Conservation (phyloP, 805 yeast genomes). For the Wickerhamomyces ciferrii region DNA sequence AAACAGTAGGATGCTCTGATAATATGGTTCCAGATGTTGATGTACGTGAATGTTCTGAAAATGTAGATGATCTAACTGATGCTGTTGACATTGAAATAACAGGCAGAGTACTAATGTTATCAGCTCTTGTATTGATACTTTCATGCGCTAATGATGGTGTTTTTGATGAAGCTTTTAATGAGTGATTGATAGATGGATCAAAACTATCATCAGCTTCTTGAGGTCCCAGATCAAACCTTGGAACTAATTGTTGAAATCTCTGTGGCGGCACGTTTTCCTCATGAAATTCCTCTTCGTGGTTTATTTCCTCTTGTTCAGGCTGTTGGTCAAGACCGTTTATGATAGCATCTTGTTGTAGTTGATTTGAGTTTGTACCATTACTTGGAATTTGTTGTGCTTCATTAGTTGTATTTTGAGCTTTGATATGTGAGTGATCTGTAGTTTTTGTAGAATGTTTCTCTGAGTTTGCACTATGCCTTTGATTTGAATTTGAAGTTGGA, state of each 20-base stretch:
- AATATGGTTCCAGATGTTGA: slow-evolving; percentile 30
- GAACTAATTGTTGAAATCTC: not conserved
- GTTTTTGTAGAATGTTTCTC: not conserved
- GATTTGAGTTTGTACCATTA: not conserved
- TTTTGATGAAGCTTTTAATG: not conserved
- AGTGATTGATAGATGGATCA: not conserved
- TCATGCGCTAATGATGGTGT: slow-evolving; percentile 7
- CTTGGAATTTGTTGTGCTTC: not conserved
- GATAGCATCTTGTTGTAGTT: not conserved
- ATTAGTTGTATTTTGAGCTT: not conserved
- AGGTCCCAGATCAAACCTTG: not conserved
- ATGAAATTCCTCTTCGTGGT: not conserved
- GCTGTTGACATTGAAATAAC: slow-evolving; percentile 28
- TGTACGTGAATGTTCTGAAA: slow-evolving; percentile 29
- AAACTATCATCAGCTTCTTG: slow-evolving; percentile 1
- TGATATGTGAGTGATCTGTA: not conserved
- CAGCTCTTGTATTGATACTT: slow-evolving; percentile 10
- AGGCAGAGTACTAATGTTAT: slow-evolving; percentile 27
- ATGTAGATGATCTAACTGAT: slow-evolving; percentile 30
- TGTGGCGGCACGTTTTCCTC: not conserved
- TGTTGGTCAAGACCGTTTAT: not conserved
- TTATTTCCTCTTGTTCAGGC: not conserved
- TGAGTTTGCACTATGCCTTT: not conserved
- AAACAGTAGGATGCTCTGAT: slow-evolving; percentile 33
- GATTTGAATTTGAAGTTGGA: not conserved